phyloP scores from a whole-genome alignment of 2,329 filamentous ascomycete genomes.

The Colletotrichum sp. region DNA sequence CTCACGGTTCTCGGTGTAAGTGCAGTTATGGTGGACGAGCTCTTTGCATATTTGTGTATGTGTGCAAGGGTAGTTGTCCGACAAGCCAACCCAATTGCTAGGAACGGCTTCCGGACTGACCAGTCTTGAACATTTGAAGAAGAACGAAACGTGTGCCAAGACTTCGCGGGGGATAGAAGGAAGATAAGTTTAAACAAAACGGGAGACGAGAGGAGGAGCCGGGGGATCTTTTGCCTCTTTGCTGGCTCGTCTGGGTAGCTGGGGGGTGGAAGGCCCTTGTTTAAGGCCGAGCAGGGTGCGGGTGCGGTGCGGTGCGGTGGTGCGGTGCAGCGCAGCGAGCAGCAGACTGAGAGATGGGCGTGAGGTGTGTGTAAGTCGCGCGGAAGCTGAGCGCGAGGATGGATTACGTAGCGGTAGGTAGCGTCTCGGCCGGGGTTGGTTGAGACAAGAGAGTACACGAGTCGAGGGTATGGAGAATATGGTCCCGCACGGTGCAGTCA shows the following conservation, averaged over 20 bases:
- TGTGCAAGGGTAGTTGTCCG: conserved; percentile 18
- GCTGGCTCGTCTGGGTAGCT: conserved; percentile 15
- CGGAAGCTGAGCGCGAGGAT: conserved; percentile 20
- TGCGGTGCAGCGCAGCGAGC: background rate
- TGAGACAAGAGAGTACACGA: conserved; percentile 22
- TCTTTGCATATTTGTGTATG: conserved; percentile 17
- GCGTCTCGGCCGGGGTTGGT: conserved; percentile 21
- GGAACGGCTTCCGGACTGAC: conserved; percentile 20
- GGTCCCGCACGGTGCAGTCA: conserved; percentile 18
- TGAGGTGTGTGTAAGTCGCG: conserved; percentile 15
- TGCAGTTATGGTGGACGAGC: conserved; percentile 18
- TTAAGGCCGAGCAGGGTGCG: conserved; percentile 19
- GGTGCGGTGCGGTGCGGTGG: background rate
- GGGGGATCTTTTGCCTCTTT: conserved; percentile 20
- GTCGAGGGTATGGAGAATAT: conserved; percentile 14
- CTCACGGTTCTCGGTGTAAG: conserved; percentile 21
- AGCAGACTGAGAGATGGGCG: background rate
- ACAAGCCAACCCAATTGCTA: conserved; percentile 19
- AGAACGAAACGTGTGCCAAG: conserved; percentile 20
- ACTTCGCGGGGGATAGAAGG: conserved; percentile 21
- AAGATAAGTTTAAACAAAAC: conserved; percentile 22
- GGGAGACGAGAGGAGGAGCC: conserved; percentile 15
- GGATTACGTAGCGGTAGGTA: conserved; percentile 23
- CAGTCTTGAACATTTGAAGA: conserved; percentile 20
- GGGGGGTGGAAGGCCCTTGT: conserved; percentile 17